phyloP scores from a whole-genome alignment of 2,329 filamentous ascomycete genomes.

The Phyllosticta citribraziliensis region DNA sequence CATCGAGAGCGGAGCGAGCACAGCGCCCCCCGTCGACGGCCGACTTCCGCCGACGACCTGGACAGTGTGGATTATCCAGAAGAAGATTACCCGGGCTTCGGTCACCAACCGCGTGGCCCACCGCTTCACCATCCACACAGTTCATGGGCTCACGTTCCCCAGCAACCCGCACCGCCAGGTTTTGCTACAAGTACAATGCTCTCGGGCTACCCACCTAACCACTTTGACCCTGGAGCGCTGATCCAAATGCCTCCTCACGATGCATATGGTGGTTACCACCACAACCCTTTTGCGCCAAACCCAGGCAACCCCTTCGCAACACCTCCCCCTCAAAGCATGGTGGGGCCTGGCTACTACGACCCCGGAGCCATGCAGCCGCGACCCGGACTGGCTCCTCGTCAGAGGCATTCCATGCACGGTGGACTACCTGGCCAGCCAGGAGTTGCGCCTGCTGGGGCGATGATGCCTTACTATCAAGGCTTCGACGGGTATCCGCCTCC shows the following conservation, averaged over 20 bases:
- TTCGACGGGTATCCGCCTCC: conserved; percentile 1
- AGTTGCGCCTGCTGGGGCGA: conserved; percentile 1
- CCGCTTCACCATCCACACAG: conserved; percentile 26
- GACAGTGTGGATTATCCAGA: conserved; percentile 37
- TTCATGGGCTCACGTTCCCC: conserved; percentile 28
- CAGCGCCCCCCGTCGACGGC: conserved; percentile 22
- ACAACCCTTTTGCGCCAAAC: conserved; percentile 29
- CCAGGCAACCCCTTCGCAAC: conserved; percentile 15
- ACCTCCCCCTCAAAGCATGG: conserved; percentile 5
- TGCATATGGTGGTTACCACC: conserved; percentile 25
- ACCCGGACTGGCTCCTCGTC: conserved; percentile 8
- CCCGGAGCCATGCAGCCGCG: conserved; percentile 19
- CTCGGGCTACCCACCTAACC: conserved; percentile 24
- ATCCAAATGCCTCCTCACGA: conserved; percentile 26
- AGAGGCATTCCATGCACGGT: conserved; percentile 6
- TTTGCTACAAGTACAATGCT: conserved; percentile 26
- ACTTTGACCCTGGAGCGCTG: conserved; percentile 18
- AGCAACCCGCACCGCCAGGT: conserved; percentile 14
- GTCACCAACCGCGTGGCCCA: conserved; percentile 19
- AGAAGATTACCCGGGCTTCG: conserved; percentile 37
- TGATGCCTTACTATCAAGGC: conserved; percentile 6
- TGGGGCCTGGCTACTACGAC: conserved; percentile 21
- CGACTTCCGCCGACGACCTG: conserved; percentile 24
- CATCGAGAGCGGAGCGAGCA: conserved; percentile 12
- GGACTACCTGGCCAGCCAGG: conserved; percentile 1